Percentiles rank a stretch among this genome's conserved stretches.
Conservation (phyloP, 163 green algal genomes). For the Scenedesmus sp. region DNA sequence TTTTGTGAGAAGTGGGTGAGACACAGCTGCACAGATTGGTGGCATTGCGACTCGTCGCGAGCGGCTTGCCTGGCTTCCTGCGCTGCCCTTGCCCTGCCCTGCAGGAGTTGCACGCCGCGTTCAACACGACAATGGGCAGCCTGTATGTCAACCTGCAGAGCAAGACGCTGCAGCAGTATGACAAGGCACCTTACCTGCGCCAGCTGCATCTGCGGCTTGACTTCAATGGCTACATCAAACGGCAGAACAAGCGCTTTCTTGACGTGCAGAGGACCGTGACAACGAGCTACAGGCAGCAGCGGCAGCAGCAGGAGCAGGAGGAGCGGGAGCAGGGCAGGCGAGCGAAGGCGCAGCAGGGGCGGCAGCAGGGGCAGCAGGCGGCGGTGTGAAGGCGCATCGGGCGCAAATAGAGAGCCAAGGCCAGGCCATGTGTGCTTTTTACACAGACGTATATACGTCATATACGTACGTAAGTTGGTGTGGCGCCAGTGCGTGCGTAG, state of each 20-base stretch:
- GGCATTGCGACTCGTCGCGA: neutral
- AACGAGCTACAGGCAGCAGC: slow-evolving; percentile 27
- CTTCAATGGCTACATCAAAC: slow-evolving; percentile 74
- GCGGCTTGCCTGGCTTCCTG: neutral
- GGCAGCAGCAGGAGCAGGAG: slow-evolving; percentile 2
- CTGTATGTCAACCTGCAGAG: slow-evolving; percentile 57
- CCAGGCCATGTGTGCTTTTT: neutral
- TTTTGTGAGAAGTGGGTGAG: neutral
- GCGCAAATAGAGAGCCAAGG: neutral
- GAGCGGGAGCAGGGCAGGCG: neutral
- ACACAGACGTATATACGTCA: neutral
- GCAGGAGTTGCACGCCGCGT: slow-evolving; percentile 23
- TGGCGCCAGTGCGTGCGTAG: no score
- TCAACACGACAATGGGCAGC: slow-evolving; percentile 46
- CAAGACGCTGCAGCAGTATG: slow-evolving; percentile 56
- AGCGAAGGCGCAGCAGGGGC: neutral
- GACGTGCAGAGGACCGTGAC: neutral
- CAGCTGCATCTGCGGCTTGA: slow-evolving; percentile 87
- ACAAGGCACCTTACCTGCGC: slow-evolving; percentile 74
- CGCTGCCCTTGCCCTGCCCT: neutral
- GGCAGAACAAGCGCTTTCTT: neutral
- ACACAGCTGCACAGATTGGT: neutral
- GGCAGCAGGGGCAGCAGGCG: neutral
- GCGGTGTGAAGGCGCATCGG: neutral
- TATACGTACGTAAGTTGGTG: no score